These are phyloP conservation scores for Phytopythium cucurbitacearum DNA, from an alignment of 352 stramenopile species.

Conservation along the genomic window DNA sequence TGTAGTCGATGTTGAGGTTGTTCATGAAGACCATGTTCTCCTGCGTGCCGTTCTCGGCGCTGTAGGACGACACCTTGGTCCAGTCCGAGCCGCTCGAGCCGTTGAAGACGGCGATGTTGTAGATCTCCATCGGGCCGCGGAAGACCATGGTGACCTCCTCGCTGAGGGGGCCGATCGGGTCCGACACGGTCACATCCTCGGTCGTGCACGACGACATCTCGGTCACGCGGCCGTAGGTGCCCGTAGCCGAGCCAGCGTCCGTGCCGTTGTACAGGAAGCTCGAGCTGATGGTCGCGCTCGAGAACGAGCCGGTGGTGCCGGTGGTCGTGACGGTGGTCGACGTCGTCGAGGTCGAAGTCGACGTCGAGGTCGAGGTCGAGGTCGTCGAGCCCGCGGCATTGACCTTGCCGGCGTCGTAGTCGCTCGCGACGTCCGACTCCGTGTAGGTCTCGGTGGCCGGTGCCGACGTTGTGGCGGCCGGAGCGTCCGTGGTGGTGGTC, in stretches of 20 bases:
- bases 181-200: slow-evolving; percentile 23
- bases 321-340: slow-evolving; percentile 10
- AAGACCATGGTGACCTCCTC: slow-evolving; percentile 52
- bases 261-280: slow-evolving; percentile 33
- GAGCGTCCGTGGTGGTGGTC: slow-evolving; percentile 7
- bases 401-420: slow-evolving; percentile 23
- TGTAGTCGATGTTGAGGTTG: slow-evolving; percentile 54
- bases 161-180: slow-evolving; percentile 35
- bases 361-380: slow-evolving; percentile 4
- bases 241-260: slow-evolving; percentile 25
- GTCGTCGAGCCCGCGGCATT: neutral
- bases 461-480: slow-evolving; percentile 3
- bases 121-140: slow-evolving; percentile 45
- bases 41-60: slow-evolving; percentile 14
- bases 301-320: slow-evolving; percentile 16
- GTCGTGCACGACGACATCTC: slow-evolving; percentile 29
- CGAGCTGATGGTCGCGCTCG: slow-evolving; percentile 28
- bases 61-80: slow-evolving; percentile 39
- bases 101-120: slow-evolving; percentile 52
- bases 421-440: slow-evolving; percentile 12
- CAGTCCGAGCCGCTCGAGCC: slow-evolving; percentile 21
- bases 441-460: slow-evolving; percentile 7
- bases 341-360: slow-evolving; percentile 9
- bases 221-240: slow-evolving; percentile 43
- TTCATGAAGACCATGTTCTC: slow-evolving; percentile 56